These are phyloP conservation scores for Ascocoryne sarcoides DNA, from an alignment of 2,329 filamentous ascomycete species.

Conservation along the genomic window DNA sequence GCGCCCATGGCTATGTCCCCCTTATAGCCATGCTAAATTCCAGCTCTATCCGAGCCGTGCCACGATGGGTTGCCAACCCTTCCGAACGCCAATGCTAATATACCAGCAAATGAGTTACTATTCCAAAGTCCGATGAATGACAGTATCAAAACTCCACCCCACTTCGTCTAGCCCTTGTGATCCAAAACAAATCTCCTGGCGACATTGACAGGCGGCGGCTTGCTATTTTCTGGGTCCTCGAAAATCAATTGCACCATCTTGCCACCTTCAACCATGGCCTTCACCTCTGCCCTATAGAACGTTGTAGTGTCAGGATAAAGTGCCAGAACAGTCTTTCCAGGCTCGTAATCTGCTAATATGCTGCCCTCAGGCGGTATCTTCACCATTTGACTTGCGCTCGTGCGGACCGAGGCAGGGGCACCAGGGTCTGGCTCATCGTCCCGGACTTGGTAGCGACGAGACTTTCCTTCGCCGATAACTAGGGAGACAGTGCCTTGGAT, in stretches of 20 bases:
- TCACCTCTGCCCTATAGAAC: constrained; percentile 77
- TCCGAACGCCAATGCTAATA: no score
- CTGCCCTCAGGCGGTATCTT: constrained; percentile 58
- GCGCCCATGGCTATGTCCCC: no score
- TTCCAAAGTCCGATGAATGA: no score
- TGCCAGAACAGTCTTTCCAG: constrained; percentile 65
- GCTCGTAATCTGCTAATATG: constrained; percentile 49
- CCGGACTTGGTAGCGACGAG: constrained; percentile 68
- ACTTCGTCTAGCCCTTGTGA: constrained; percentile 34
- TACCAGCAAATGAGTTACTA: no score
- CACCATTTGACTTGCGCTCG: constrained; percentile 67
- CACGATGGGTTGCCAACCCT: no score
- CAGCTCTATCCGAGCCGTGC: no score
- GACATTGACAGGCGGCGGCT: constrained; percentile 63
- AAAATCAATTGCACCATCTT: constrained; percentile 59
- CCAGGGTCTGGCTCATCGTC: constrained; percentile 69
- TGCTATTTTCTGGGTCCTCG: constrained; percentile 70
- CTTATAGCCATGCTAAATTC: no score
- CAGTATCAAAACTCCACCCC: no score
- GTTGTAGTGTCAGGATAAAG: constrained; percentile 78
- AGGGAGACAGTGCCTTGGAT: constrained; percentile 72
- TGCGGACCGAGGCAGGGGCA: constrained; percentile 47
- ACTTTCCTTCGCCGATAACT: constrained; percentile 68
- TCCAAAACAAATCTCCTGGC: constrained; percentile 71
- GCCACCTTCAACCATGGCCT: constrained; percentile 48